Evolutionary conservation across 148 eudicot species (phyloP), one percentile per base, ranked within the genome.

Genomic region (Spergularia bocconei): DNA sequence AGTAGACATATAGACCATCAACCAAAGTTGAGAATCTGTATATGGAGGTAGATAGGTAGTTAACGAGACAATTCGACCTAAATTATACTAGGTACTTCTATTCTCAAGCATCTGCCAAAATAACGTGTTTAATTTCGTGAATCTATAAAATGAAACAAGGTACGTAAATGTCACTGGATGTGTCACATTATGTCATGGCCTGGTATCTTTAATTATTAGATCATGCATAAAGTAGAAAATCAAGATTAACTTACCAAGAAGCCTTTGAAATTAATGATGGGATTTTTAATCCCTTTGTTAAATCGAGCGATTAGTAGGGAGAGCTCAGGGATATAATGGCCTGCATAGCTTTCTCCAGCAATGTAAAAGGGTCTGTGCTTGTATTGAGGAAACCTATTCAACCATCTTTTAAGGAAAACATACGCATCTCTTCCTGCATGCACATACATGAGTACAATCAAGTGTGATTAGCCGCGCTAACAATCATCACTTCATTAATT

Each of bases 261-360:
- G 33, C 83, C 83, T 72, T 76, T 76, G 73, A 80, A 80, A 54
- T 80, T 80, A 57, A 80, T 76, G 15, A 76, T 6, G 5, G 83
- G 79, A 39, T 71, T 71, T n/a, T 56, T 5, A 7, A 60, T 23
- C 15, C 77, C 69, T 56, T 80, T 71, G 72, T 80, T 80, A 17
- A 15, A 12, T 2, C 79, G 79, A 57, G 73, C 52, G 6, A 76
- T 65, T 33, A 76, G 60, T 15, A 76, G 44, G 8, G 83, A 57
- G 17, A 80, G 76, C 16, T 80, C 19, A 11, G 83, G 83, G 20
- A 76, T 76, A 44, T 76, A 80, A 76, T 80, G 83, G 17, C 85
- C 84, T 20, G 85, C 85, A 66, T 85, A 82, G 29, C 88, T 85
- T 83, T 80, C 88, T 52, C 88, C 88, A 6, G 82, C 84, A 9